Conservation (phyloP, 2,329 filamentous ascomycete genomes). For the Aspergillus puulaauensis region DNA sequence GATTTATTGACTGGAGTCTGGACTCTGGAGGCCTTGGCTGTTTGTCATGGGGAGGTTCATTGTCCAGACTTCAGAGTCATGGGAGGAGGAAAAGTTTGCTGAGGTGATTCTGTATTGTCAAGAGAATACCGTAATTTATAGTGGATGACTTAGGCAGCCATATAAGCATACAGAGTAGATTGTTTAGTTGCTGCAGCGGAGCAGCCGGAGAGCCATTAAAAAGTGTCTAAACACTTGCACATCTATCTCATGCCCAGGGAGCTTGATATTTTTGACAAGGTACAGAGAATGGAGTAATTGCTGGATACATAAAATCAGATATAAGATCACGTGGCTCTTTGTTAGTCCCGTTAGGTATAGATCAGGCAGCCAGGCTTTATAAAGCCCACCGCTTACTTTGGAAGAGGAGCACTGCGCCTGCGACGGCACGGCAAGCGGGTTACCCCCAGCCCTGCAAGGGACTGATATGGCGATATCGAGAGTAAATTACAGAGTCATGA, state of each 20-base stretch:
- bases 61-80: conserved; percentile 5
- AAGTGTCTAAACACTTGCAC: no score
- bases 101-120: not conserved
- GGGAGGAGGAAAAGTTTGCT: conserved; percentile 3
- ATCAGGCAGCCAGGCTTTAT: not conserved
- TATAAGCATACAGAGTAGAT: not conserved
- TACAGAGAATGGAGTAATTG: no score
- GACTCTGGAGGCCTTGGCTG: conserved; percentile 2
- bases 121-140: conserved; percentile 3
- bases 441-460: conserved; percentile 7
- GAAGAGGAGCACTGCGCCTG: not conserved
- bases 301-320: not conserved
- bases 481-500: conserved; percentile 7
- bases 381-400: not conserved
- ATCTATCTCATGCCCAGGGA: no score
- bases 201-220: no score
- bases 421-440: not conserved
- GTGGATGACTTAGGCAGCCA: conserved; percentile 2
- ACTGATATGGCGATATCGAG: not conserved
- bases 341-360: not conserved
- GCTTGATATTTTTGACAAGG: no score
- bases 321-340: not conserved
- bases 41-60: not conserved
- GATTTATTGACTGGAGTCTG: conserved; percentile 2
- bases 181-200: not conserved